These are phyloP conservation scores for Phyllosticta paracitricarpa DNA, from an alignment of 2,329 filamentous ascomycete species.

Conservation along the genomic window DNA sequence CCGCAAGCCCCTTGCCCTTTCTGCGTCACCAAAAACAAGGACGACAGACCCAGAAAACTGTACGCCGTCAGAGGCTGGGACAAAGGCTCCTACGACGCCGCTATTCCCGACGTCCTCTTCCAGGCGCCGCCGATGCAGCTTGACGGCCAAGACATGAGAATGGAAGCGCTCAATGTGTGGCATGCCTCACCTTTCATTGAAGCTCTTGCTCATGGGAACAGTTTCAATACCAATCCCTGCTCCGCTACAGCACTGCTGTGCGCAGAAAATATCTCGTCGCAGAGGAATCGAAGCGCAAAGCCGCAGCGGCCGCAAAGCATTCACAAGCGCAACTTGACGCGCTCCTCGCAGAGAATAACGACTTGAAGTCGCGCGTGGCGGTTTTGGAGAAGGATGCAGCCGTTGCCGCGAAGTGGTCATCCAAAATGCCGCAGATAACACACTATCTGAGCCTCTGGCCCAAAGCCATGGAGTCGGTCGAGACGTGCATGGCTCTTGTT, in stretches of 20 bases:
- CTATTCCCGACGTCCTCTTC: slow-evolving; percentile 35
- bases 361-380: slow-evolving; percentile 15
- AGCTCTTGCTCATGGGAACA: slow-evolving; percentile 15
- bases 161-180: slow-evolving; percentile 34
- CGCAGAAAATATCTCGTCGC: neutral
- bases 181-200: neutral
- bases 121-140: slow-evolving; percentile 35
- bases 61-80: slow-evolving; percentile 37
- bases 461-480: slow-evolving; percentile 20
- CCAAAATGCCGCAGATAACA: slow-evolving; percentile 21
- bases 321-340: neutral
- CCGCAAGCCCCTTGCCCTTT: slow-evolving; percentile 37
- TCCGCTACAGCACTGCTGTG: slow-evolving; percentile 21
- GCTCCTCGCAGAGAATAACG: slow-evolving; percentile 13
- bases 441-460: slow-evolving; percentile 27
- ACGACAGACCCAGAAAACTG: slow-evolving; percentile 27
- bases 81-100: slow-evolving; percentile 31
- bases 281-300: neutral
- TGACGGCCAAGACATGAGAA: slow-evolving; percentile 23
- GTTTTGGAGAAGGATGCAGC: slow-evolving; percentile 17
- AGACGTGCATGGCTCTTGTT: neutral
- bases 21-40: slow-evolving; percentile 29
- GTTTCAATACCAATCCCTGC: slow-evolving; percentile 38
- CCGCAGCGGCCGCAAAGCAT: neutral
- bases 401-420: slow-evolving; percentile 23